A percentile compares a stretch with the other conserved stretches of the same genome.
Conservation (phyloP, 2,329 filamentous ascomycete species). For the Aspergillus sp. region DNA sequence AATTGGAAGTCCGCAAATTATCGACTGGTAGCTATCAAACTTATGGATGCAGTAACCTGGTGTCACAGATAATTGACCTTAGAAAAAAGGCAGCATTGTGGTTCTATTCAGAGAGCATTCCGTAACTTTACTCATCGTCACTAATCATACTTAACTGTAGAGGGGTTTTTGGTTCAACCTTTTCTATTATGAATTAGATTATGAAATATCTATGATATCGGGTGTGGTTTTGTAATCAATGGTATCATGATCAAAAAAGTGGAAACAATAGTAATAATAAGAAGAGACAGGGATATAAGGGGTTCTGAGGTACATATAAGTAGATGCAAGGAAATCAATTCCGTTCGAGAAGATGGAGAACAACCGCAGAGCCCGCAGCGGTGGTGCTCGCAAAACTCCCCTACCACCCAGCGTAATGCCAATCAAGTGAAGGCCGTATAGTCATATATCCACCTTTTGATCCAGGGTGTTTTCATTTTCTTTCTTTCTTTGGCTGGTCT, state of each 20-base stretch:
- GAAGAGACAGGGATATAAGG: background rate
- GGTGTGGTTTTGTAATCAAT: conserved; percentile 19
- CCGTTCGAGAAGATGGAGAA: background rate
- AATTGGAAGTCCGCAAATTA: background rate
- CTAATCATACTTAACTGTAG: background rate
- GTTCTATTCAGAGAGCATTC: background rate
- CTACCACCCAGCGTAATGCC: background rate
- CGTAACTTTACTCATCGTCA: background rate
- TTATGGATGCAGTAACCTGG: background rate
- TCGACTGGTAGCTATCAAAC: background rate
- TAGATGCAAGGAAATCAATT: conserved; percentile 8
- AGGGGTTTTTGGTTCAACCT: background rate
- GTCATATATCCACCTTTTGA: background rate
- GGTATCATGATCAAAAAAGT: conserved; percentile 21
- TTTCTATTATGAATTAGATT: conserved; percentile 22
- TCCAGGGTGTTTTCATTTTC: background rate
- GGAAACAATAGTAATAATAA: background rate
- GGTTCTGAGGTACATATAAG: conserved; percentile 7
- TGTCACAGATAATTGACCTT: too few relatives aligned
- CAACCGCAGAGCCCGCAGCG: conserved; percentile 21
- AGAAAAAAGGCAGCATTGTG: too few relatives aligned
- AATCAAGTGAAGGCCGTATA: background rate
- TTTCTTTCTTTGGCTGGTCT: background rate
- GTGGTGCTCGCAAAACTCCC: background rate
- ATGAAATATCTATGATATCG: conserved; percentile 21